These are phyloP conservation scores for Chiua virens DNA, from an alignment of 768 basidiomycete species.

Conservation along the genomic window DNA sequence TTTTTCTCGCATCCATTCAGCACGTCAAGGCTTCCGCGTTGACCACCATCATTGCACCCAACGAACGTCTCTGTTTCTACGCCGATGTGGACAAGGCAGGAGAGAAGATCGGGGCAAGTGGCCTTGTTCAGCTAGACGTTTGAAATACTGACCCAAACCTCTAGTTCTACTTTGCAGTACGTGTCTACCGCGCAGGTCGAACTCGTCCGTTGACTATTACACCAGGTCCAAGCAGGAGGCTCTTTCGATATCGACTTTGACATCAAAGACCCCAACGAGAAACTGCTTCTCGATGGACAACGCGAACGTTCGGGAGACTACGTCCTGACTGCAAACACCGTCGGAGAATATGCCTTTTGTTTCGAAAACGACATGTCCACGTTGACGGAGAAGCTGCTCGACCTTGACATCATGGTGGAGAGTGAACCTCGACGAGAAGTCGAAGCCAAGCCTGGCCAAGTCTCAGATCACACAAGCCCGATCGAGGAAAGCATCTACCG, in stretches of 20 bases:
- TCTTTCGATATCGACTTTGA: conserved; percentile 96
- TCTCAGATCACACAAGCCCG: conserved; percentile 89
- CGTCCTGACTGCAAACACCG: conserved; percentile 89
- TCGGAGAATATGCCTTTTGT: conserved; percentile 94
- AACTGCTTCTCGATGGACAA: conserved; percentile 81
- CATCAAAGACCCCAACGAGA: conserved; percentile 88
- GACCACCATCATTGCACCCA: conserved; percentile 75
- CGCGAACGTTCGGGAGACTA: conserved; percentile 96
- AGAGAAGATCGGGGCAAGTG: conserved; percentile 83
- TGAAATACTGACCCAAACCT: conserved; percentile 10
- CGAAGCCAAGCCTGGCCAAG: conserved; percentile 83
- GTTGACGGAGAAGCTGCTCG: conserved; percentile 90
- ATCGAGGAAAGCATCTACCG: conserved; percentile 96
- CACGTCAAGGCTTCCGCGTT: conserved; percentile 60
- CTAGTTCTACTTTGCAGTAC: conserved; percentile 95
- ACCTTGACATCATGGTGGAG: conserved; percentile 98
- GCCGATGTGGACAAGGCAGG: conserved; percentile 95
- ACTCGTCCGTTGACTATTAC: neutral
- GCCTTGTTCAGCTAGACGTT: neutral
- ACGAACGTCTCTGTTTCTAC: conserved; percentile 89
- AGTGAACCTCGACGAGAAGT: conserved; percentile 90
- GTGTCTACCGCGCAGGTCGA: conserved; percentile 24
- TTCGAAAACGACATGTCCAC: conserved; percentile 98
- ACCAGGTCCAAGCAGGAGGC: conserved; percentile 92
- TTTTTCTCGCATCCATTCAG: conserved; percentile 34